Evolutionary conservation across 305 asterid genomes (phyloP).

Genomic region (Stenogyne calaminthoides): DNA sequence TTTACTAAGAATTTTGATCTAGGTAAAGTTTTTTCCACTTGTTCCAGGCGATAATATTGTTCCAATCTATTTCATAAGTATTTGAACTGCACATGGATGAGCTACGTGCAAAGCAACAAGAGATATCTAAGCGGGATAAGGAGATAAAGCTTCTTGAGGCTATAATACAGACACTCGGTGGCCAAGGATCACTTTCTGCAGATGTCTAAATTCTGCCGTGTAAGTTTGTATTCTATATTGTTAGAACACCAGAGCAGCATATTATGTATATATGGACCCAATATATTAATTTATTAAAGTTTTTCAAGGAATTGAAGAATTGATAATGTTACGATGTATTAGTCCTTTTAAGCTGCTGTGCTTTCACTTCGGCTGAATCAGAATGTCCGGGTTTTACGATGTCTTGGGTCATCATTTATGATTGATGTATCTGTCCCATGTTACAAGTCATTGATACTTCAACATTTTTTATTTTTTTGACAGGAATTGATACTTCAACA

Average conservation of each 20-base stretch:
- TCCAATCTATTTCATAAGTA: constrained; percentile 61
- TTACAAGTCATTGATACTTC: neutral
- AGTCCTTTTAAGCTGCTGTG: neutral
- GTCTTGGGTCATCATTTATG: neutral
- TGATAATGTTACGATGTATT: neutral
- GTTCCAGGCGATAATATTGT: neutral
- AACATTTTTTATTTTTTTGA: no score
- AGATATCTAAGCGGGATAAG: constrained; percentile 76
- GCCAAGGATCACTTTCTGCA: constrained; percentile 49
- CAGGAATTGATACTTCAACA: no score
- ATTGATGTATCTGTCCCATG: neutral
- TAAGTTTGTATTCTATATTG: constrained; percentile 25
- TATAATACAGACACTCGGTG: constrained; percentile 92
- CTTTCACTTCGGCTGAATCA: constrained; percentile 21
- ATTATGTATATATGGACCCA: constrained; percentile 29
- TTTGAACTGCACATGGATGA: constrained; percentile 95
- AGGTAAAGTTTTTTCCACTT: neutral
- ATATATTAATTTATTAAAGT: constrained; percentile 6
- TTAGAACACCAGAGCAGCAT: constrained; percentile 11
- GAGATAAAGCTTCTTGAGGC: constrained; percentile 95
- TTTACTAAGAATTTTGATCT: neutral
- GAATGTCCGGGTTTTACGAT: neutral
- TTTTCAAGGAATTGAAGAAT: neutral
- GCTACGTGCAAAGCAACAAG: constrained; percentile 81
- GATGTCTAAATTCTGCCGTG: constrained; percentile 34